Base-by-base conservation (phyloP, 345 rosid genomes). In the Populus davidiana region DNA sequence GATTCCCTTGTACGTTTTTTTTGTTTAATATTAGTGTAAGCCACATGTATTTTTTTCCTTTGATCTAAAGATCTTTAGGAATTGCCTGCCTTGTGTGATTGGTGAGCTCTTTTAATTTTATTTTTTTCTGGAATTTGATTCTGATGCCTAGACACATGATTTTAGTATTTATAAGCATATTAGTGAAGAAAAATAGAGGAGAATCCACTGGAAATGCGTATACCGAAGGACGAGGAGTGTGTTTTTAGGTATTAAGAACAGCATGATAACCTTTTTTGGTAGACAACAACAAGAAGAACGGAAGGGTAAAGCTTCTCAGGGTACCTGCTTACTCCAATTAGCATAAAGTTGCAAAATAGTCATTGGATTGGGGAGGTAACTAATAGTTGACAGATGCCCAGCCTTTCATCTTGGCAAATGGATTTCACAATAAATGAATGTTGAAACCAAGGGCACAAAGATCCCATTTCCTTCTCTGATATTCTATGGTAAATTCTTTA, bases 1-100 rank as follows among this genome's bases (percentile, higher is more conserved):
- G 99, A 96, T 3, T 86, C 99, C 61, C 72, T 86, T 63, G 98
- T 91, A 86, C 36, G 87, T n/a, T 16, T 0, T 67, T 0, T 67
- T 23, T 10, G 64, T 72, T 44, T 62, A 50, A 59, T 59, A 5
- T 20, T 18, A 59, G 63, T 21, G n/a, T 3, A 59, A 20, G 7
- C 9, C 9, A 6, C 8, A 21, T 21, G 63, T 7, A 31, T 14
- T 5, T 33, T 31, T 31, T 9, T 65, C 36, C 20, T 65, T 35
- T 6, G 39, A 31, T 27, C 8, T 65, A 18, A 20, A 5, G 20
- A 14, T 5, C 13, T 27, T 35, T 35, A 14, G 11, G 35, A 21
- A 65, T 31, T 33, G n/a, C 39, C 68, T 2, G 6, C 11, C 16
- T 6, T 33, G 16, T 29, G 11, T 56, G 27, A n/a, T n/a, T 8